These are phyloP conservation scores for Calocybe cyanea DNA, from an alignment of 768 basidiomycete species.

Conservation along the genomic window DNA sequence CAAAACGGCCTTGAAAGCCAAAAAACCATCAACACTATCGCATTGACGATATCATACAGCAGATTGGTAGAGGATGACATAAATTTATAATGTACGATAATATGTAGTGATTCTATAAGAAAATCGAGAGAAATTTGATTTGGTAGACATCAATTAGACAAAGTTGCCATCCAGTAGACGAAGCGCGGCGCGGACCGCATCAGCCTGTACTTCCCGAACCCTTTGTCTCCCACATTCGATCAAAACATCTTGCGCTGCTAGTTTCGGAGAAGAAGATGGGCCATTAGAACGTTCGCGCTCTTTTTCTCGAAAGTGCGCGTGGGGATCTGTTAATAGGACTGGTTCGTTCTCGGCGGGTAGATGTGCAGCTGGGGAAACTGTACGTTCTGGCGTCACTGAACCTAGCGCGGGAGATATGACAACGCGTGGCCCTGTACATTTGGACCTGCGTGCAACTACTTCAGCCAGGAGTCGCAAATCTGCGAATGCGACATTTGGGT, in stretches of 20 bases:
- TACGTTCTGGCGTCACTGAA: conserved; percentile 44
- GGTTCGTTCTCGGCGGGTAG: conserved; percentile 22
- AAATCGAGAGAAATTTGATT: neutral
- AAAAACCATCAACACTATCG: neutral
- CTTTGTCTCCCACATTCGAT: conserved; percentile 59
- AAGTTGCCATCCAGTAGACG: conserved; percentile 69
- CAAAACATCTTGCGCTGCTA: conserved; percentile 60
- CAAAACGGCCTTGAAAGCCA: too few relatives aligned
- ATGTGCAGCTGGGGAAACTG: conserved; percentile 26
- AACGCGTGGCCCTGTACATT: conserved; percentile 69
- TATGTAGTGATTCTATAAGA: neutral
- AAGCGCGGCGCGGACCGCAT: conserved; percentile 72
- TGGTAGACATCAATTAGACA: conserved; percentile 22
- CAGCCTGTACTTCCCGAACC: conserved; percentile 65
- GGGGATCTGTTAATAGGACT: conserved; percentile 49
- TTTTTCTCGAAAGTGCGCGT: conserved; percentile 47
- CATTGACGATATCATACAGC: conserved; percentile 2
- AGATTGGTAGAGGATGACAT: neutral
- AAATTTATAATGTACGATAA: conserved; percentile 1
- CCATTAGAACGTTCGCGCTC: conserved; percentile 25
- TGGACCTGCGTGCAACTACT: conserved; percentile 80
- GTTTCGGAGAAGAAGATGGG: conserved; percentile 39
- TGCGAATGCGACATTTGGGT: conserved; percentile 84
- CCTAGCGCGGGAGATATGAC: conserved; percentile 51
- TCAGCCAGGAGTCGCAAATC: conserved; percentile 83